Conservation (phyloP, 331 rosid species). For the Pyracantha coccinea region DNA sequence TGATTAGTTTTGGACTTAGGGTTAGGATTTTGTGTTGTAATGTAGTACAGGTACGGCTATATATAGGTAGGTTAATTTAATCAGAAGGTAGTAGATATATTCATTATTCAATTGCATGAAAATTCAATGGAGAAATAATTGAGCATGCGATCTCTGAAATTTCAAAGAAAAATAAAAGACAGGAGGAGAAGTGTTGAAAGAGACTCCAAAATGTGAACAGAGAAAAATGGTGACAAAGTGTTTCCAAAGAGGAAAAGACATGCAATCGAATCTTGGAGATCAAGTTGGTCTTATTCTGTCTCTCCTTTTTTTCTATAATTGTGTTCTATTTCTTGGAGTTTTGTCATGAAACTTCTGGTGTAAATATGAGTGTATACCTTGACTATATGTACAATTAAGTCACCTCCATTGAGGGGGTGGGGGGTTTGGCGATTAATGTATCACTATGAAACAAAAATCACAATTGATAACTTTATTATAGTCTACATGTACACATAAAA, state of each 20-base stretch:
- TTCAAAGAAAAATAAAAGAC: background rate
- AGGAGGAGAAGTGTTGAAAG: background rate
- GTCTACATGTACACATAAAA: too few relatives aligned
- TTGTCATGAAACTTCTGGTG: slow-evolving; percentile 1
- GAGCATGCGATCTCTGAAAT: background rate
- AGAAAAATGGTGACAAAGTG: slow-evolving; percentile 1
- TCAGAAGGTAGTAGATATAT: background rate
- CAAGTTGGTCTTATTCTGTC: slow-evolving; percentile 33
- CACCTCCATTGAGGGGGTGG: background rate
- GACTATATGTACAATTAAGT: background rate
- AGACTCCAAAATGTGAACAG: slow-evolving; percentile 4
- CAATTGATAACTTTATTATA: too few relatives aligned
- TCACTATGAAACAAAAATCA: too few relatives aligned
- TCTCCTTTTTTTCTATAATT: slow-evolving; percentile 6
- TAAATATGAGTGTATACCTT: background rate
- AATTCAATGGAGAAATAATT: background rate
- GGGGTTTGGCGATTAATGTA: too few relatives aligned
- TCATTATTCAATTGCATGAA: background rate
- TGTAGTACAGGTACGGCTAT: background rate
- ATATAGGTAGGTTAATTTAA: too few relatives aligned
- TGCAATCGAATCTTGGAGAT: slow-evolving; percentile 22
- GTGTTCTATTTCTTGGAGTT: slow-evolving; percentile 44
- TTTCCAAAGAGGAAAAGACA: slow-evolving; percentile 26
- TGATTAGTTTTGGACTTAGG: background rate
- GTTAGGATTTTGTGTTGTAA: background rate